Conservation (phyloP, 2,329 filamentous ascomycete genomes). For the Aureobasidium musti region DNA sequence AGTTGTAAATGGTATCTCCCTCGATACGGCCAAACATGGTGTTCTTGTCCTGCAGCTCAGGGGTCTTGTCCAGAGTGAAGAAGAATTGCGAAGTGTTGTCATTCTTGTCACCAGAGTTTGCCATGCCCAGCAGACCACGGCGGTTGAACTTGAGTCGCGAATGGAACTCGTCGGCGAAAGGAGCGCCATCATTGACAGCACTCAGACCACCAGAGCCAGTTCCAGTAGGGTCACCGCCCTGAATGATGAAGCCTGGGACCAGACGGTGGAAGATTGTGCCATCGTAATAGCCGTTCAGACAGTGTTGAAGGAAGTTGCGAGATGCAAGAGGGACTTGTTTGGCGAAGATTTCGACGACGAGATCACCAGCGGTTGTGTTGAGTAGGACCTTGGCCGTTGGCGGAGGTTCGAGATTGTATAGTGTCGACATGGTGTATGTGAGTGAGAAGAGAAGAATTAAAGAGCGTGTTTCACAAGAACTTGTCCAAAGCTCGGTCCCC, state of each 20-base stretch:
- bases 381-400: constrained; percentile 90
- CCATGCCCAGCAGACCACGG: constrained; percentile 90
- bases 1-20: constrained; percentile 93
- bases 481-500: constrained; percentile 21
- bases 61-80: constrained; percentile 79
- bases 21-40: constrained; percentile 91
- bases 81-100: constrained; percentile 98
- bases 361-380: constrained; percentile 84
- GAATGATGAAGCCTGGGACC: constrained; percentile 86
- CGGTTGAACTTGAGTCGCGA: constrained; percentile 90
- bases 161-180: constrained; percentile 89
- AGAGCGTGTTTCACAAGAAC: not conserved
- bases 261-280: constrained; percentile 92
- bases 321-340: constrained; percentile 89
- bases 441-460: constrained; percentile 25
- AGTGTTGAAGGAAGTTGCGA: constrained; percentile 94
- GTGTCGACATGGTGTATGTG: constrained; percentile 71
- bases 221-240: constrained; percentile 92
- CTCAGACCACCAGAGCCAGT: constrained; percentile 89
- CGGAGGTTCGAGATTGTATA: constrained; percentile 93
- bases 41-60: constrained; percentile 85
- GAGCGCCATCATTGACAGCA: constrained; percentile 82
- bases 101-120: constrained; percentile 74
- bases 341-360: constrained; percentile 90
- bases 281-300: constrained; percentile 93